A percentile compares a stretch with the other conserved stretches of the same genome.
phyloP scores from a whole-genome alignment of 2,329 filamentous ascomycete species.

The Apiospora sp. region DNA sequence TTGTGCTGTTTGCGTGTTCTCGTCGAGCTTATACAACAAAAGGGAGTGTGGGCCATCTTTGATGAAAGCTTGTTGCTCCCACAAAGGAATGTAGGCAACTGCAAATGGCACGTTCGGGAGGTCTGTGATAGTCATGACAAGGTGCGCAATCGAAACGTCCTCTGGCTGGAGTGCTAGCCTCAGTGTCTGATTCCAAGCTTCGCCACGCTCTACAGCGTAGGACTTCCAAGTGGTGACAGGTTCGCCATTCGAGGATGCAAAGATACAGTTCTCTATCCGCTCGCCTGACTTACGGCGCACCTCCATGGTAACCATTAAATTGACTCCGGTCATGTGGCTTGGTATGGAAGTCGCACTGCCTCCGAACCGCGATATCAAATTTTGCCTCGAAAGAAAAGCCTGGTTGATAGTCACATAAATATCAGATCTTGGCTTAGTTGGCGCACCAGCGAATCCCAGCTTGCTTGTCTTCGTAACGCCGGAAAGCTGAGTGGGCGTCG shows the following conservation, averaged over 20 bases:
- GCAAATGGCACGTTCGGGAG: conserved; percentile 89
- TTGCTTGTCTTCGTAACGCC: conserved; percentile 83
- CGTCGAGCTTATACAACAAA: conserved; percentile 89
- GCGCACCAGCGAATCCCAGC: conserved; percentile 93
- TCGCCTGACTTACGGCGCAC: conserved; percentile 82
- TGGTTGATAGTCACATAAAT: conserved; percentile 91
- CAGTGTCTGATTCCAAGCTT: conserved; percentile 88
- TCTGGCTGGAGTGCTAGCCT: conserved; percentile 79
- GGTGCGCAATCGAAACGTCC: conserved; percentile 82
- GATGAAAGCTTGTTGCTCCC: conserved; percentile 90
- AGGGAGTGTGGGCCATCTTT: conserved; percentile 84
- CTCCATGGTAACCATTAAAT: conserved; percentile 88
- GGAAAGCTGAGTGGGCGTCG: conserved; percentile 87
- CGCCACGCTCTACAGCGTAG: conserved; percentile 78
- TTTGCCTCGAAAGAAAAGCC: conserved; percentile 80
- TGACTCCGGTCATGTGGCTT: conserved; percentile 68
- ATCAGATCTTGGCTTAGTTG: conserved; percentile 87
- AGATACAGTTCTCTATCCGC: conserved; percentile 88
- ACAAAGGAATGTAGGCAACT: conserved; percentile 90
- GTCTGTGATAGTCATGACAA: conserved; percentile 90
- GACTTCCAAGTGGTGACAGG: conserved; percentile 89
- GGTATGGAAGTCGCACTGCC: conserved; percentile 80
- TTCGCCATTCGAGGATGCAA: conserved; percentile 80
- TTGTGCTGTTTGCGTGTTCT: conserved; percentile 77
- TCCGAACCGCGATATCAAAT: conserved; percentile 68